phyloP scores from a whole-genome alignment of 108 stramenopile genomes.

The Parmales sp. region DNA sequence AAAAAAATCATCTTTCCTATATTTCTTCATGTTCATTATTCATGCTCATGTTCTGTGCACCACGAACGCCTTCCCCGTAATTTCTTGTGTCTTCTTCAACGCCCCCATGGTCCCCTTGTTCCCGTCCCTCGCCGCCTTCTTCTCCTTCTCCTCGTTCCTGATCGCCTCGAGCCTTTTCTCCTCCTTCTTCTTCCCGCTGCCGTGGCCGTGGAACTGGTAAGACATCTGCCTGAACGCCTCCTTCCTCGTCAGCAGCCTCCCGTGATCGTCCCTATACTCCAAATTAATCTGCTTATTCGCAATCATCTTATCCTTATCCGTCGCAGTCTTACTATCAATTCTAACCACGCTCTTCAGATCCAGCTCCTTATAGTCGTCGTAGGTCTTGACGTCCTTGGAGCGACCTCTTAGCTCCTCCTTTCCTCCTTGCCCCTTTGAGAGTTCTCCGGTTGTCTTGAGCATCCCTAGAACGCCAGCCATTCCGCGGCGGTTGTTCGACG shows the following conservation, averaged over 20 bases:
- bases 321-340: constrained; percentile 45
- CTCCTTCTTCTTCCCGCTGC: constrained; percentile 84
- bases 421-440: constrained; percentile 41
- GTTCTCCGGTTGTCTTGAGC: constrained; percentile 72
- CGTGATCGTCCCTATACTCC: constrained; percentile 90
- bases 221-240: constrained; percentile 92
- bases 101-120: constrained; percentile 66
- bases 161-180: constrained; percentile 71
- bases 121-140: constrained; percentile 32
- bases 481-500: constrained; percentile 52
- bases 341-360: constrained; percentile 66
- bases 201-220: constrained; percentile 95
- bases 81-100: constrained; percentile 73
- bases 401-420: constrained; percentile 71
- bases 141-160: constrained; percentile 42
- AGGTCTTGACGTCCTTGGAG: constrained; percentile 76
- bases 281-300: constrained; percentile 78
- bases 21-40: not conserved
- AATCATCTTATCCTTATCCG: constrained; percentile 62
- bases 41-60: constrained; percentile 64
- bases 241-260: constrained; percentile 80
- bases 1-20: not conserved
- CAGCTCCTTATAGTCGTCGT: constrained; percentile 67
- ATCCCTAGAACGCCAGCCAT: constrained; percentile 59
- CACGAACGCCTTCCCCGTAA: constrained; percentile 80